Evolutionary conservation across 306 rosid species (phyloP).

Genomic region (Senna siamea): DNA sequence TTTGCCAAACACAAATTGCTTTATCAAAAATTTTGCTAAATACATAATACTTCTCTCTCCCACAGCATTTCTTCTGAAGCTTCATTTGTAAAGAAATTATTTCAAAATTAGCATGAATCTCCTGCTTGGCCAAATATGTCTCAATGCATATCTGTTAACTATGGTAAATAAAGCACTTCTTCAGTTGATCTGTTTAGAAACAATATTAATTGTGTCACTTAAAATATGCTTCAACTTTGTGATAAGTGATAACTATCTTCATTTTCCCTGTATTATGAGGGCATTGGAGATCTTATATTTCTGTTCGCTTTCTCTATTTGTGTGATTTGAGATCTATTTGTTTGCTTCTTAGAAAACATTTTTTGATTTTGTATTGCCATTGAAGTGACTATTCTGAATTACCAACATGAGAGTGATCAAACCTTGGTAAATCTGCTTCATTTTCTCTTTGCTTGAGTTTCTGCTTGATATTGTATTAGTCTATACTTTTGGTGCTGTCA

Average conservation of each 20-base stretch:
- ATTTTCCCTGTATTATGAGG: not conserved
- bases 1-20: no score
- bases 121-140: no score
- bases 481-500: constrained; percentile 29
- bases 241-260: not conserved
- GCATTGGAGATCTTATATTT: not conserved
- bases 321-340: not conserved
- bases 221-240: not conserved
- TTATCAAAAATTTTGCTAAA: no score
- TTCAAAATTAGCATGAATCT: no score
- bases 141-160: constrained; percentile 4
- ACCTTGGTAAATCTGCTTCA: constrained; percentile 25
- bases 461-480: constrained; percentile 27
- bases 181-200: constrained; percentile 22
- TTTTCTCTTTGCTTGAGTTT: constrained; percentile 1
- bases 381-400: constrained; percentile 1
- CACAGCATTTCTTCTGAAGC: no score
- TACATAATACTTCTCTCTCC: no score
- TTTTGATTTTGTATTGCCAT: constrained; percentile 5
- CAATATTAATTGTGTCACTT: not conserved
- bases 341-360: constrained; percentile 10
- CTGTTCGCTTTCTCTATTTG: not conserved
- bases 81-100: no score
- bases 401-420: constrained; percentile 13
- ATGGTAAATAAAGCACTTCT: constrained; percentile 21